Evolutionary conservation across 345 rosid genomes (phyloP).

Genomic region (Dimocarpus longan): DNA sequence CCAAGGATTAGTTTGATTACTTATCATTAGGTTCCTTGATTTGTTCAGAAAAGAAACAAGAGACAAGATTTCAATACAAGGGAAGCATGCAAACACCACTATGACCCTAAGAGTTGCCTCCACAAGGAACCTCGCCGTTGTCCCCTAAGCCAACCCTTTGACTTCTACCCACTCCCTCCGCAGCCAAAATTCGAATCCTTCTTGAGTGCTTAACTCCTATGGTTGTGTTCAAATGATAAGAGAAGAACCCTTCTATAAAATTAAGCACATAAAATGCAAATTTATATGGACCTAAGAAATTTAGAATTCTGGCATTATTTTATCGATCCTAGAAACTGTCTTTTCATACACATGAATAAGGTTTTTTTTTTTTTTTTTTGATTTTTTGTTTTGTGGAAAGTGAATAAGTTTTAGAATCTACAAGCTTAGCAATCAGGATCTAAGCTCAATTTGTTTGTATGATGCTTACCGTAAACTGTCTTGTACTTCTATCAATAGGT

Average conservation of each 20-base stretch:
- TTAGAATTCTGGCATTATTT: not conserved
- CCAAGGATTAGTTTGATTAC: too few relatives aligned
- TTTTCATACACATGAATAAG: not conserved
- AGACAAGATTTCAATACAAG: too few relatives aligned
- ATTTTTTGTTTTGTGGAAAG: not conserved
- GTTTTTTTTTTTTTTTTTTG: too few relatives aligned
- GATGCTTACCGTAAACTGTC: not conserved
- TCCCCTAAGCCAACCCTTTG: too few relatives aligned
- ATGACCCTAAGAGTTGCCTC: too few relatives aligned
- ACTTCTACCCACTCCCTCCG: too few relatives aligned
- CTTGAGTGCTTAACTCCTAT: too few relatives aligned
- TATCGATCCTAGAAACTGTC: not conserved
- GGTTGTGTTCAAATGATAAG: not conserved
- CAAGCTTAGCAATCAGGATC: not conserved
- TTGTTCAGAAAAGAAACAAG: too few relatives aligned
- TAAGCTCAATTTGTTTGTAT: not conserved
- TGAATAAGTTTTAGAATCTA: not conserved
- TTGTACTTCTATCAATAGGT: not conserved
- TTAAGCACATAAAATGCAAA: not conserved
- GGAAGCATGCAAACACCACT: too few relatives aligned
- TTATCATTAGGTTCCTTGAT: too few relatives aligned
- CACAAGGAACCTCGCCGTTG: too few relatives aligned
- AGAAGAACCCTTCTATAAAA: not conserved
- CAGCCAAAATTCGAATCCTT: too few relatives aligned
- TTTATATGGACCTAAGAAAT: not conserved